Evolutionary conservation across 257 asterid species (phyloP).

Genomic region (Penstemon eatonii): DNA sequence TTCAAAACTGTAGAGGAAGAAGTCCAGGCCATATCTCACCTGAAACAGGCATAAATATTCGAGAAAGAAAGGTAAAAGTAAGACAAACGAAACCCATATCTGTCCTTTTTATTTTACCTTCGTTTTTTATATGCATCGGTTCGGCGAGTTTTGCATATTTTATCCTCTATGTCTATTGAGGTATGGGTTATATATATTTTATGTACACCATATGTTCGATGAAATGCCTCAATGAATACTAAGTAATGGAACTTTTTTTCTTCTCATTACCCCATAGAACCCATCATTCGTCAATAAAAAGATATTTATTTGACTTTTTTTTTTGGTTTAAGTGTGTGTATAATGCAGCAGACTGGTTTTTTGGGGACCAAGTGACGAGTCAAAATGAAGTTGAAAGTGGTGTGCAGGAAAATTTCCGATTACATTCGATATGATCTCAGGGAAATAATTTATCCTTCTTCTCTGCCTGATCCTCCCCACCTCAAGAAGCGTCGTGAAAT

Average conservation of each 20-base stretch:
- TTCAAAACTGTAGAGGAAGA: too few species aligned
- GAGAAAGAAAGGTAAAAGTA: neutral
- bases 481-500: conserved; percentile 56
- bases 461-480: conserved; percentile 90
- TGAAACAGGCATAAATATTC: neutral
- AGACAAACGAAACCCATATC: neutral
- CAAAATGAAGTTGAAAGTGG: conserved; percentile 49
- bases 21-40: neutral
- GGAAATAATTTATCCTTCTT: conserved; percentile 90
- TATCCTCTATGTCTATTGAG: neutral
- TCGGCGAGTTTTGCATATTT: neutral
- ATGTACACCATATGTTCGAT: conserved; percentile 24
- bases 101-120: neutral
- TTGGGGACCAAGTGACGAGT: conserved; percentile 3
- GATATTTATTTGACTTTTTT: neutral
- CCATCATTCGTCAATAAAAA: neutral
- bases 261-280: neutral
- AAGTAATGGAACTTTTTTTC: neutral
- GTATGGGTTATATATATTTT: too few species aligned
- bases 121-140: neutral
- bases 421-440: conserved; percentile 82
- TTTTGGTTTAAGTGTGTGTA: neutral
- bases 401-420: conserved; percentile 56
- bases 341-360: conserved; percentile 12
- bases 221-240: conserved; percentile 20